Conservation (phyloP, 2,329 filamentous ascomycete species). For the Coniochaeta sp. region DNA sequence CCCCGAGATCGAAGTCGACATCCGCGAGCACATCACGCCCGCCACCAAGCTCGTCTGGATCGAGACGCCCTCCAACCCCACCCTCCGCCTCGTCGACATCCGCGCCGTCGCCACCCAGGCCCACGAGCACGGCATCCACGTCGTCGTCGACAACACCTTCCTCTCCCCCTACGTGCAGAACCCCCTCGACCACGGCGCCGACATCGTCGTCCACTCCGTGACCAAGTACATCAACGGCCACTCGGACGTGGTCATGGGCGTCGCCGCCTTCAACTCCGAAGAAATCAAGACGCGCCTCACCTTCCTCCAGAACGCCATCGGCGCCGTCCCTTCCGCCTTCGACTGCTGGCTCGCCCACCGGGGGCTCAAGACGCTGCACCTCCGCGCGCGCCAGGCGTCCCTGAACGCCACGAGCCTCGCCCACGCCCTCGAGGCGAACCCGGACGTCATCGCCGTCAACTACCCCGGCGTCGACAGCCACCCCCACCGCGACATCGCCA, state of each 20-base stretch:
- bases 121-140: slow-evolving; percentile 80
- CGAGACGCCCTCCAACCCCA: slow-evolving; percentile 91
- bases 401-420: slow-evolving; percentile 76
- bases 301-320: slow-evolving; percentile 96
- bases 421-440: slow-evolving; percentile 66
- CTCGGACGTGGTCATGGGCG: slow-evolving; percentile 94
- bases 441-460: slow-evolving; percentile 83
- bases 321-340: slow-evolving; percentile 88
- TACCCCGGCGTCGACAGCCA: slow-evolving; percentile 90
- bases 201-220: slow-evolving; percentile 94
- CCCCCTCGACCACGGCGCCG: slow-evolving; percentile 87
- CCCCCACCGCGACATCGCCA: slow-evolving; percentile 74
- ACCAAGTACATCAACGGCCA: slow-evolving; percentile 99
- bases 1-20: slow-evolving; percentile 82
- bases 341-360: slow-evolving; percentile 98
- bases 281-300: slow-evolving; percentile 67
- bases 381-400: slow-evolving; percentile 82
- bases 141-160: slow-evolving; percentile 99
- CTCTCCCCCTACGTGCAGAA: slow-evolving; percentile 95
- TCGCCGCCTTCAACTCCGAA: slow-evolving; percentile 88
- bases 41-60: slow-evolving; percentile 97
- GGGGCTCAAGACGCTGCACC: slow-evolving; percentile 91
- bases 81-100: slow-evolving; percentile 88
- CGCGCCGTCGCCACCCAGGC: slow-evolving; percentile 74
- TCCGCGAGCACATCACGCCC: slow-evolving; percentile 74